phyloP scores from a whole-genome alignment of 1,139 yeast genomes.

The Diutina rugosa region DNA sequence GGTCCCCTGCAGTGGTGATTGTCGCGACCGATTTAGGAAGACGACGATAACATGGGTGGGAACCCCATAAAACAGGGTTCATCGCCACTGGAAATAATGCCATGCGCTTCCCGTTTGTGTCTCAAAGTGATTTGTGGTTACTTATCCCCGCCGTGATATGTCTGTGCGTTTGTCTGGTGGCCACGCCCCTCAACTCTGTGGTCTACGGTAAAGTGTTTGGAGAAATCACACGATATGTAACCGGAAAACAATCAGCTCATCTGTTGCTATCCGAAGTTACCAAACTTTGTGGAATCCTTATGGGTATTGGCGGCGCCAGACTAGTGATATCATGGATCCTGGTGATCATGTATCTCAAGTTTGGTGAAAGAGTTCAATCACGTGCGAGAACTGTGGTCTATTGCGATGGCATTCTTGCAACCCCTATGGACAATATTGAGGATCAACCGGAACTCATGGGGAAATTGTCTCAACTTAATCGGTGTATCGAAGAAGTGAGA shows the following conservation, averaged over 20 bases:
- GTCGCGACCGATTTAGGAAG: background rate
- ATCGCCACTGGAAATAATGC: background rate
- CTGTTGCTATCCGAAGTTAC: background rate
- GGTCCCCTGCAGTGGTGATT: background rate
- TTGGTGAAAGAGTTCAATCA: conserved; percentile 62
- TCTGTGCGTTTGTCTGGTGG: background rate
- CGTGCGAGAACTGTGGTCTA: conserved; percentile 37
- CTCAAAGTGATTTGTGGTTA: background rate
- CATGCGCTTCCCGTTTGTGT: background rate
- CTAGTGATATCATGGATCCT: conserved; percentile 42
- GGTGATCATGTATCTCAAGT: conserved; percentile 47
- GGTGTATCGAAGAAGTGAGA: conserved; percentile 72
- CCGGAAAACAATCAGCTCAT: conserved; percentile 19
- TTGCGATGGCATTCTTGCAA: conserved; percentile 21
- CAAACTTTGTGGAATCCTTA: conserved; percentile 33
- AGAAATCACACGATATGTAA: conserved; percentile 20
- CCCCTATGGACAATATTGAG: conserved; percentile 50
- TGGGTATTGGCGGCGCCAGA: conserved; percentile 44
- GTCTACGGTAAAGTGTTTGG: conserved; percentile 55
- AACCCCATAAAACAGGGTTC: background rate
- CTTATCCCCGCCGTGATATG: background rate
- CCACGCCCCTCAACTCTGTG: conserved; percentile 47
- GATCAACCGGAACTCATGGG: conserved; percentile 41
- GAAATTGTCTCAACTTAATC: conserved; percentile 46
- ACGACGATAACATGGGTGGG: background rate